phyloP scores from a whole-genome alignment of 2,329 filamentous ascomycete species.

The Pseudocercospora musae region DNA sequence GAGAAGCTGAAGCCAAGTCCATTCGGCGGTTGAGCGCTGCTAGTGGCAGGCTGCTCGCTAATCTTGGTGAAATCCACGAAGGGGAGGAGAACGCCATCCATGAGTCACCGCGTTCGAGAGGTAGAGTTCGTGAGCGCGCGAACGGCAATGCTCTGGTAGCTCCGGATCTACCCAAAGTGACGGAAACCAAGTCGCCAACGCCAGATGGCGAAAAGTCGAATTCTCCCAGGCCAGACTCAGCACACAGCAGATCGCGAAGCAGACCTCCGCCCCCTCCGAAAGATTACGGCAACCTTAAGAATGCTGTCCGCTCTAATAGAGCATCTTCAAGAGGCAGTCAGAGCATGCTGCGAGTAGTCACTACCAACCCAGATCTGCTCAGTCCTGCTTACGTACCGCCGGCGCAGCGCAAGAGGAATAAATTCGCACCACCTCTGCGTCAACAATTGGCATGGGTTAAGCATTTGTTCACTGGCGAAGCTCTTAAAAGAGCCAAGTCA shows the following conservation, averaged over 20 bases:
- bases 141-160: constrained; percentile 44
- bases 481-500: constrained; percentile 60
- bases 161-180: constrained; percentile 73
- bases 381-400: constrained; percentile 48
- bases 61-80: constrained; percentile 75
- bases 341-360: constrained; percentile 83
- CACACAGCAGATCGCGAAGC: constrained; percentile 68
- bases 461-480: constrained; percentile 67
- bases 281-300: constrained; percentile 49
- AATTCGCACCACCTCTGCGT: constrained; percentile 61
- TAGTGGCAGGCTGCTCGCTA: constrained; percentile 78
- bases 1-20: constrained; percentile 75
- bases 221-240: constrained; percentile 49
- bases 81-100: constrained; percentile 54
- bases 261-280: constrained; percentile 83
- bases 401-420: constrained; percentile 46
- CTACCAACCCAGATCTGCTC: constrained; percentile 62
- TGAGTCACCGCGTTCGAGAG: constrained; percentile 65
- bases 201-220: constrained; percentile 43
- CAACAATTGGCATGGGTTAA: constrained; percentile 66
- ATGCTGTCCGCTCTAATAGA: constrained; percentile 58
- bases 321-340: constrained; percentile 50
- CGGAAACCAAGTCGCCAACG: constrained; percentile 55
- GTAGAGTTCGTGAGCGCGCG: constrained; percentile 68
- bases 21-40: constrained; percentile 81